Base-by-base conservation (phyloP, 2,329 filamentous ascomycete species). In the Aspergillus jensenii region DNA sequence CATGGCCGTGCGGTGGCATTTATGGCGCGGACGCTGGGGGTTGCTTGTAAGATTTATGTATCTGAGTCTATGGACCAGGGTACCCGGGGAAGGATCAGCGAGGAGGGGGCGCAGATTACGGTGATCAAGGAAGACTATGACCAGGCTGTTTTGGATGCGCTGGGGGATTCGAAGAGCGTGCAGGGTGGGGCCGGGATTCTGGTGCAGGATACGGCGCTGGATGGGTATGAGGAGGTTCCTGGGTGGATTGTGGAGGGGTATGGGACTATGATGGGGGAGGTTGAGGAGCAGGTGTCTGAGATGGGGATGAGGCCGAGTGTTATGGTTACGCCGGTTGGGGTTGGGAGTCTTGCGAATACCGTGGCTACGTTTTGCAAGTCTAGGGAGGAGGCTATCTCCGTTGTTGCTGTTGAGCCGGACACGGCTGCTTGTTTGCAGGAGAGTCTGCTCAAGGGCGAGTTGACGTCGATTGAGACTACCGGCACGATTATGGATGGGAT, bases 161-260 rank as follows among this genome's bases (percentile, higher is more conserved):
- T 74, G 8, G 64, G 69, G 1, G 77, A 80, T 12, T 71, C 78
- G 7, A 66, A 0, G 61, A 67, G 15, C 67, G 65, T 0, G 64
- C 74, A 0, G 69, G 71, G 4, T 4, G 27, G 27, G 3, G 27
- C 27, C 3, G 27, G 80, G 78, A 0, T 67, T 92, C 71, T 92
- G 41, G 80, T 93, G 1, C 84, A 90, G 67, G 90, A 93, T 66
- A 87, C 83, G 8, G 82, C 86, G 0, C 89, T 89, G 65, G 79
- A 82, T 0, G 86, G 84, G 2, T 91, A 90, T 64, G 82, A 86
- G 47, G 78, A 85, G 40, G 82, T 91, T 5, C 88, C 90, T 0
- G 47, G 84, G 71, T 92, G 88, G 86, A 88, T 93, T 21, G 87
- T 91, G 0, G 86, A 93, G 59, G 90, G 90, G 0, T 95, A 93